A percentile compares a stretch with the other conserved stretches of the same genome.
Conservation (phyloP, 1,139 yeast species). For the Protomyces lactucae-debilis region DNA sequence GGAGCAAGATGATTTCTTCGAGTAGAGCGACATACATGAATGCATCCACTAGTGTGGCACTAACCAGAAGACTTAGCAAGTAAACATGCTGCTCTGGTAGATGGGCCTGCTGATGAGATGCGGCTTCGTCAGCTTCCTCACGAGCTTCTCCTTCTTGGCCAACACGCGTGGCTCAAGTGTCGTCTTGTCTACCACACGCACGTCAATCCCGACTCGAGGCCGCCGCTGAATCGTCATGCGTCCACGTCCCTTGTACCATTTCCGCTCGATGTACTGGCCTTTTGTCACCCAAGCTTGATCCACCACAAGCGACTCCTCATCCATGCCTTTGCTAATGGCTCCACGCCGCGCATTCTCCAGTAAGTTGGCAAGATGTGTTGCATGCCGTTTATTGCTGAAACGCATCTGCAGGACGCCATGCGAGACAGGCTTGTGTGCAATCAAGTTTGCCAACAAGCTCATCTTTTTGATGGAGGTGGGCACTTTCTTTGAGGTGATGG, state of each 20-base stretch:
- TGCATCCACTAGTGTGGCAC: background rate
- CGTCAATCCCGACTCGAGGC: constrained; percentile 28
- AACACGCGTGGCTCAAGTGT: constrained; percentile 22
- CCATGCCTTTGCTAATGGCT: constrained; percentile 27
- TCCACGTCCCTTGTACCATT: constrained; percentile 29
- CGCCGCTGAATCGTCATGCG: constrained; percentile 26
- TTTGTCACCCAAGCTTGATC: constrained; percentile 32
- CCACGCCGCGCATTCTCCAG: constrained; percentile 26
- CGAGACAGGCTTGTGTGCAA: constrained; percentile 28
- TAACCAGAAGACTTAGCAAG: background rate
- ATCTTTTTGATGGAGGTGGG: constrained; percentile 30
- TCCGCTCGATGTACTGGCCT: constrained; percentile 25
- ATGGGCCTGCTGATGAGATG: constrained; percentile 7
- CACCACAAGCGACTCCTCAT: constrained; percentile 25
- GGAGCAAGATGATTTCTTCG: background rate
- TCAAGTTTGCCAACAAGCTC: constrained; percentile 28
- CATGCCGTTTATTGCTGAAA: constrained; percentile 28
- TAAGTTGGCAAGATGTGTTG: constrained; percentile 24
- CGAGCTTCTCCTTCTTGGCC: constrained; percentile 21
- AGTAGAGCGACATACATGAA: background rate
- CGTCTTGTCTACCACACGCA: constrained; percentile 27
- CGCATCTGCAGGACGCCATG: constrained; percentile 31
- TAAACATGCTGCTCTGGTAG: constrained; percentile 16
- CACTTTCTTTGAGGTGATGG: constrained; percentile 20
- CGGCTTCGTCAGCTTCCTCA: constrained; percentile 7